Evolutionary conservation across 495 filamentous ascomycete genomes (phyloP), one percentile per base, ranked within the genome.

Genomic region (Penicillium malachiteum): DNA sequence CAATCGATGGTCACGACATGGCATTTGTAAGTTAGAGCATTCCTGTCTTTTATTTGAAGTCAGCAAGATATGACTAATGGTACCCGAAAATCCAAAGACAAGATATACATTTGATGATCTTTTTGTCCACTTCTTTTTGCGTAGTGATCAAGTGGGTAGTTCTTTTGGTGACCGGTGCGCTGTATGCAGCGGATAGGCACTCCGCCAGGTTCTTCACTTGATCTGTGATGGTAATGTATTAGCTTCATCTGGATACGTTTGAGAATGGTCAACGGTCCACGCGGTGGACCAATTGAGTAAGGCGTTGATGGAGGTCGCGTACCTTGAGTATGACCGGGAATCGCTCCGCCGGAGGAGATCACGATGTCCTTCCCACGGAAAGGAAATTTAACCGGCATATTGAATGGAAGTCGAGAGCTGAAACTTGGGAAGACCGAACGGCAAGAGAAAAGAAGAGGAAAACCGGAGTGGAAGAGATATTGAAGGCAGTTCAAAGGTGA

Each of bases 61-160:
- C 4, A 26, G 21, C 21, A 26, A 26, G 21, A 26, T 26, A 26
- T 2, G 21, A 26, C 21, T 26, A 1, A 26, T 26, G 21, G 21
- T 1, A 2, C 21, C 4, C 21, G 4, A 26, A 58, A 13, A 21
- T 37, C 0, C 2, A 10, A 12, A 49, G n/a, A 34, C 3, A 5
- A 13, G 26, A 59, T 71, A 60, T 50, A 78, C 75, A 73, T 54
- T 77, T 78, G 31, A 57, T 40, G 9, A 63, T 62, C 0, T 71
- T 64, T 40, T 83, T 85, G 18, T 77, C 74, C 26, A 78, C 75
- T 39, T 86, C 84, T 33, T 65, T 69, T 13, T 76, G 65, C 1
- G 76, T 83, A 0, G 81, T 78, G 17, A 91, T 56, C 0, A 91
- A 65, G 58, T 89, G 85, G 0, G 85, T 90, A 5, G 79, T 81